phyloP scores from a whole-genome alignment of 495 filamentous ascomycete species.

The Aspergillus ostianus region DNA sequence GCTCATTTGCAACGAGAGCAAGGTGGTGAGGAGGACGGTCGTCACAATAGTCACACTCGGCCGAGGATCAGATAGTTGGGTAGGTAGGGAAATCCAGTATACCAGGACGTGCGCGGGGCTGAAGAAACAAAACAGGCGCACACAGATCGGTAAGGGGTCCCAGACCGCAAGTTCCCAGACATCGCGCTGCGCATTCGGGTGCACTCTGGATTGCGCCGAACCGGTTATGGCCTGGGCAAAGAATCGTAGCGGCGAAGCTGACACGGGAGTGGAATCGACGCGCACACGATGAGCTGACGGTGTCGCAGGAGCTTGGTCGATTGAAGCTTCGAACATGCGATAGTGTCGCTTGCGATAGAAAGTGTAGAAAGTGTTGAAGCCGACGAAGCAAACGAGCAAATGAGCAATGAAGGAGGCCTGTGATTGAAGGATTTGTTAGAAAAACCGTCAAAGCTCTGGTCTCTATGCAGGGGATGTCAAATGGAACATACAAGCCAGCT shows the following conservation, averaged over 20 bases:
- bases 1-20: slow-evolving; percentile 76
- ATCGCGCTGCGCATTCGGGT: slow-evolving; percentile 80
- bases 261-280: slow-evolving; percentile 81
- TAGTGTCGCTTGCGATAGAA: slow-evolving; percentile 82
- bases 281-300: slow-evolving; percentile 86
- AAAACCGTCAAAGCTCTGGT: neutral
- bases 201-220: slow-evolving; percentile 69
- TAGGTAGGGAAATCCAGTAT: slow-evolving; percentile 83
- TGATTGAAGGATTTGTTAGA: slow-evolving; percentile 7
- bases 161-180: slow-evolving; percentile 95
- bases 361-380: slow-evolving; percentile 76
- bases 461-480: neutral
- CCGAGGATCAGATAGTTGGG: slow-evolving; percentile 67
- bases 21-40: slow-evolving; percentile 63
- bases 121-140: slow-evolving; percentile 85
- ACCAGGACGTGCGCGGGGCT: slow-evolving; percentile 88
- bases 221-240: slow-evolving; percentile 64
- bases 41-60: slow-evolving; percentile 84
- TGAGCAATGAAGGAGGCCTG: slow-evolving; percentile 70
- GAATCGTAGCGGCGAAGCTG: slow-evolving; percentile 75
- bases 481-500: slow-evolving; percentile 71
- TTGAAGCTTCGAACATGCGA: slow-evolving; percentile 82
- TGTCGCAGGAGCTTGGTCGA: slow-evolving; percentile 71
- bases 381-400: slow-evolving; percentile 61
- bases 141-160: slow-evolving; percentile 82